Percentiles rank a stretch among this genome's conserved stretches.
phyloP scores from a whole-genome alignment of 345 rosid species.

The Eucalyptus erythrocorys region DNA sequence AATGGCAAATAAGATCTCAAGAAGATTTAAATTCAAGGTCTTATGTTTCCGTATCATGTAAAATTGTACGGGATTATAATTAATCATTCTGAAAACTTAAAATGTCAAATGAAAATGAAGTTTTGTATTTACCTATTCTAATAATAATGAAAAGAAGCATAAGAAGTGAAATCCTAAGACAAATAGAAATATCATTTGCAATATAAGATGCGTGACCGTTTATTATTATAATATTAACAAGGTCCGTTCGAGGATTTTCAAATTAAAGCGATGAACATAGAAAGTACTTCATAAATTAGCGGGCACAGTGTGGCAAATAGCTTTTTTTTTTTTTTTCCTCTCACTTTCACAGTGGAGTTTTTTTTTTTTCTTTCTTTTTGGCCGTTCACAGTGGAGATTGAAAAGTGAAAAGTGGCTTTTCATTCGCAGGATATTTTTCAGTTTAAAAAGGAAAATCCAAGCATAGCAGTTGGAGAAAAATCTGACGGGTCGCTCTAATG shows the following conservation, averaged over 20 bases:
- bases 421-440: not conserved
- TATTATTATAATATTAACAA: not conserved
- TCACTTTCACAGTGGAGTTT: not conserved
- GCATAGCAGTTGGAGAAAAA: not conserved
- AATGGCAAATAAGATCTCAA: not conserved
- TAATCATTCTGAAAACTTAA: not conserved
- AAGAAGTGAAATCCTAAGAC: not conserved
- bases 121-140: not conserved
- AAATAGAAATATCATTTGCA: not conserved
- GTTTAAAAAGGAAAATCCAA: not conserved
- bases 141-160: not conserved
- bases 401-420: not conserved
- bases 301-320: not conserved
- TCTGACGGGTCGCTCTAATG: not conserved
- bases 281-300: not conserved
- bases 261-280: not conserved
- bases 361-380: too few species aligned
- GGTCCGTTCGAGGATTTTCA: not conserved
- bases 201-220: not conserved
- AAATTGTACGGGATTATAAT: not conserved
- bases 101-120: too few species aligned
- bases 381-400: too few species aligned
- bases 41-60: rapidly evolving
- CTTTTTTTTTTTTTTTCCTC: not conserved
- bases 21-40: not conserved